phyloP scores from a whole-genome alignment of 2,329 filamentous ascomycete species.

The Beauveria scarabaeidicola region DNA sequence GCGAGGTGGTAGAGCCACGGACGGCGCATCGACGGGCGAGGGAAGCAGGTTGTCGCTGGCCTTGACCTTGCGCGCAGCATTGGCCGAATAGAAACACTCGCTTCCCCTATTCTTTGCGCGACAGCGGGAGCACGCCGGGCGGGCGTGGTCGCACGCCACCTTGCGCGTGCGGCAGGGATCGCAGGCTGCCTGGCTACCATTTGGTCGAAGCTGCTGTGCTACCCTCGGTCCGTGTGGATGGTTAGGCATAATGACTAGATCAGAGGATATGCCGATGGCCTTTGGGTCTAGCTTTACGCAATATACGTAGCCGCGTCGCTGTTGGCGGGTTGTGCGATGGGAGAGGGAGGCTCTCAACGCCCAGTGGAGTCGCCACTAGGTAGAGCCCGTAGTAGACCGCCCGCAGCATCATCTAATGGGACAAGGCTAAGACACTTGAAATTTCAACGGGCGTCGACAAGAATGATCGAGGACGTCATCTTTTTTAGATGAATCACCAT shows the following conservation, averaged over 20 bases:
- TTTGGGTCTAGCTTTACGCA: background rate
- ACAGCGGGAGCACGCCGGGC: slow-evolving; percentile 30
- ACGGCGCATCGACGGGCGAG: background rate
- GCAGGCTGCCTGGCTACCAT: slow-evolving; percentile 17
- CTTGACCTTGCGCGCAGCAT: background rate
- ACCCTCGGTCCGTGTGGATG: background rate
- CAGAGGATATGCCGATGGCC: background rate
- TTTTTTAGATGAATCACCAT: too few species aligned
- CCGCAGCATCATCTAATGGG: background rate
- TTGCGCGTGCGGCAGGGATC: slow-evolving; percentile 31
- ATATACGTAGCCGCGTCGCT: background rate
- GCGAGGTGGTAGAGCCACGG: background rate
- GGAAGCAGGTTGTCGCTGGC: background rate
- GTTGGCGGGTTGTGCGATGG: background rate
- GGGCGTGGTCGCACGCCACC: slow-evolving; percentile 31
- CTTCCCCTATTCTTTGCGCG: slow-evolving; percentile 23
- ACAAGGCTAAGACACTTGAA: background rate
- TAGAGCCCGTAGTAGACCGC: too few species aligned
- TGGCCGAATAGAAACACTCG: slow-evolving; percentile 25
- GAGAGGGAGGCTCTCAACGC: background rate
- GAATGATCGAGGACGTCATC: too few species aligned
- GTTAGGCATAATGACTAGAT: too few species aligned
- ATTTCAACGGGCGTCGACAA: background rate
- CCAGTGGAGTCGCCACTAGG: background rate
- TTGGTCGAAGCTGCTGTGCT: slow-evolving; percentile 18